Evolutionary conservation across 345 rosid genomes (phyloP), one percentile per base, ranked within the genome.

Genomic region (Pistacia vera): DNA sequence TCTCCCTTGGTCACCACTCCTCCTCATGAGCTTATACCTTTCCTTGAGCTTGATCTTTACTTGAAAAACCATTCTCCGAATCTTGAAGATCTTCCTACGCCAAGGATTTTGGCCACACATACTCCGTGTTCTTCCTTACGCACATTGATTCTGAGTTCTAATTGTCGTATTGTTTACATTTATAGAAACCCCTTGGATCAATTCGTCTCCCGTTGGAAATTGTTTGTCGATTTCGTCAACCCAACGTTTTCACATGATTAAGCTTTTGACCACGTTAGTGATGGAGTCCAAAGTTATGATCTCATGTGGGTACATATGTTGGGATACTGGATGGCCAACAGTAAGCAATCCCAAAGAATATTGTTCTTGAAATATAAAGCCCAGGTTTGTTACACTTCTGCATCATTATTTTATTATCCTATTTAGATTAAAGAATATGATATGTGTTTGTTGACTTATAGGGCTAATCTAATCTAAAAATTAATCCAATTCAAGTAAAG

Each of bases 151-250:
- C 38, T 49, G 16, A 36, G 12, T 54, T 48, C 77, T 1, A 57
- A 77, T 22, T 78, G 83, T 36, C 78, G 78, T 78, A 41, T 78
- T 4, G 75, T 80, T 8, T 80, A 81, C 70, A 66, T 81, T 2
- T 65, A 81, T 60, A 78, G 84, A 70, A 72, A 78, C 63, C 49
- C 79, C 33, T 78, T 74, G 44, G 81, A 75, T 30, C 73, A 30
- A 22, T 74, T 83, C 52, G 60, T 80, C 18, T 83, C 86, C 0
- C 3, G 52, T 25, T 83, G 82, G 84, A 46, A 78, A 14, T 83
- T 78, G 54, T 5, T 33, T n/a, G 64, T 48, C 4, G 59, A 75
- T 63, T 20, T 63, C 41, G 49, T 48, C 8, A 10, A 28, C 14
- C 3, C 30, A 58, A 0, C 30, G 33, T 0, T 64, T 48, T 0